phyloP scores from a whole-genome alignment of 306 rosid species.

The Vigna unguiculata region DNA sequence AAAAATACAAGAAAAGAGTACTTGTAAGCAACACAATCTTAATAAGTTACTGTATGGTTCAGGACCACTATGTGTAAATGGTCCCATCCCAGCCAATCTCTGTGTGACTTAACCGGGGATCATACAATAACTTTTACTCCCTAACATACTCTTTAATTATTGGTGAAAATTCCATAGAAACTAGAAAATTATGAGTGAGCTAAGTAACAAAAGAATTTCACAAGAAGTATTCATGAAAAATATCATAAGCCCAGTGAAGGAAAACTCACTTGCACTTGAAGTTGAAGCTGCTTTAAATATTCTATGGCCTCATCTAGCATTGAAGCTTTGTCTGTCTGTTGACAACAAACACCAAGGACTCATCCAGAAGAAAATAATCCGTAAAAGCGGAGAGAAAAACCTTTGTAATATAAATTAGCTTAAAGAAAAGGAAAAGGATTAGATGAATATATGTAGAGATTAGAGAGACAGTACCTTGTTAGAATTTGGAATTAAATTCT shows the following conservation, averaged over 20 bases:
- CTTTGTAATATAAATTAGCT: constrained; percentile 26
- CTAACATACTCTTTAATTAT: not conserved
- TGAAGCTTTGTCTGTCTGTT: constrained; percentile 95
- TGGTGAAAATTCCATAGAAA: not conserved
- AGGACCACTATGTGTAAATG: not conserved
- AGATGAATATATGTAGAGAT: not conserved
- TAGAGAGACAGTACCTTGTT: constrained; percentile 71
- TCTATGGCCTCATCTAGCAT: constrained; percentile 96
- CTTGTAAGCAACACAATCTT: not conserved
- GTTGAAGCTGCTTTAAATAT: constrained; percentile 97
- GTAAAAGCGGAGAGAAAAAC: not conserved
- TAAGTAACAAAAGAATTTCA: not conserved
- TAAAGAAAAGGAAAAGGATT: not conserved
- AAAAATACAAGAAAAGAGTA: not conserved
- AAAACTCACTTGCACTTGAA: constrained; percentile 78
- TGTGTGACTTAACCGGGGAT: too few relatives aligned
- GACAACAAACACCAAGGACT: constrained; percentile 31
- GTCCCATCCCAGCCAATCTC: not conserved
- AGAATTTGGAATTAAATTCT: constrained; percentile 92
- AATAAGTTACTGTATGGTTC: not conserved
- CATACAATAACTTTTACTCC: not conserved
- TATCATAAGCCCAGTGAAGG: constrained; percentile 34
- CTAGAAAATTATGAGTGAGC: not conserved
- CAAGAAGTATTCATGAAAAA: not conserved
- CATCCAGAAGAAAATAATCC: constrained; percentile 8